Evolutionary conservation across 129 eudicot species (phyloP), one percentile per base, ranked within the genome.

Genomic region (Oenanthe sinensis): DNA sequence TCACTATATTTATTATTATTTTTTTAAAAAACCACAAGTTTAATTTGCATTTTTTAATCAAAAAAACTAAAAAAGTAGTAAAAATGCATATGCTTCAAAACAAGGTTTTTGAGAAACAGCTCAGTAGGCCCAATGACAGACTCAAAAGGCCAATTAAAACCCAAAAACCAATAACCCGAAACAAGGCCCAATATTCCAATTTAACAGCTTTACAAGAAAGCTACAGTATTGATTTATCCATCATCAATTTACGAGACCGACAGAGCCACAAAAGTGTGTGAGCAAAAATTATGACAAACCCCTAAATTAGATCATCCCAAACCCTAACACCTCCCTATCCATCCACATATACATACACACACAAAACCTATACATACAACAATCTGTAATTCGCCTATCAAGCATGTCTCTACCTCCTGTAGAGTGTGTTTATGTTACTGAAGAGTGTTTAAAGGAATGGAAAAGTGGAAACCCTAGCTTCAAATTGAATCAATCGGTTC

Each of bases 361-460:
- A 4, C 47, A 43, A 20, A 28, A 22, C 14, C 15, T 43, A 40
- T n/a, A 72, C 49, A 39, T 36, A 70, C n/a, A 36, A 17, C 44
- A 15, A 2, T 30, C 43, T 28, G 22, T 15, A 36, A 68, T n/a
- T 62, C 36, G 11, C 40, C 4, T 37, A 67, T 40, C 50, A 71
- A 75, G 30, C 47, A 90, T 90, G 97, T 87, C 98, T 80, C 86
- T 91, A 55, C 96, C 98, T 43, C 86, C 95, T 42, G 74, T 88
- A 33, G 91, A 92, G 83, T 88, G 90, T 83, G 74, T 78, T 12
- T 86, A 86, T 87, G 71, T 96, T 14, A 88, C 97, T 71, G 95
- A 96, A 47, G 99, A 90, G 33, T 86, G 90, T 65, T 49, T 90
- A 28, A 90, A 88, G 55, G 96, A 92, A 85, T 90, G 93, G 87